Evolutionary conservation across 805 yeast genomes (phyloP).

Genomic region (Debaryomyces prosopidis): DNA sequence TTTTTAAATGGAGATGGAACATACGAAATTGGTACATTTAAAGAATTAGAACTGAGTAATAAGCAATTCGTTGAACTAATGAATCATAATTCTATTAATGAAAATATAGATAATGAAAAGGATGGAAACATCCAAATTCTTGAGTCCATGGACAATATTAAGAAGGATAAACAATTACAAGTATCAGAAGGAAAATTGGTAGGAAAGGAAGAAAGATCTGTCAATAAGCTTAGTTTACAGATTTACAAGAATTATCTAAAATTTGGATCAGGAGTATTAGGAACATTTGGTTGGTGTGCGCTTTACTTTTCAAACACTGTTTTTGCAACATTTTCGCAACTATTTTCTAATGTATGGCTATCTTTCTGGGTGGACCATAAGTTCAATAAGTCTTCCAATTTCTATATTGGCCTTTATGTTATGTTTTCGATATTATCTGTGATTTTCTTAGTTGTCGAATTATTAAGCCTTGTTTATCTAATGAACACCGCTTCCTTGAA

Average conservation of each 20-base stretch:
- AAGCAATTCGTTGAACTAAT: constrained; percentile 34
- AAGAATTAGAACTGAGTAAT: constrained; percentile 45
- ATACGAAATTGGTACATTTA: constrained; percentile 58
- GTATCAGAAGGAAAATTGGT: constrained; percentile 10
- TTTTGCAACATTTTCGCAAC: constrained; percentile 14
- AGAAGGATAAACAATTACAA: constrained; percentile 11
- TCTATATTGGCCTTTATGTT: constrained; percentile 18
- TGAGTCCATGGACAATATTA: constrained; percentile 7
- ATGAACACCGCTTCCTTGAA: constrained; percentile 14
- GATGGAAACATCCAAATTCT: constrained; percentile 5
- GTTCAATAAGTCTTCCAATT: constrained; percentile 7
- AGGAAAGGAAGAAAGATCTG: constrained; percentile 18
- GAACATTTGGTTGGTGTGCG: constrained; percentile 6
- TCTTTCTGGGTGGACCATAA: constrained; percentile 24
- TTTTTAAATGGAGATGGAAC: constrained; percentile 64
- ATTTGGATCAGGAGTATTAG: constrained; percentile 13
- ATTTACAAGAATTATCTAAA: constrained; percentile 14
- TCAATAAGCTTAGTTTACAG: constrained; percentile 9
- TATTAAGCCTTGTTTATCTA: constrained; percentile 10
- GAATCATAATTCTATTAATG: constrained; percentile 22
- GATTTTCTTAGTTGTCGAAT: constrained; percentile 7
- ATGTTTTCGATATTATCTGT: constrained; percentile 16
- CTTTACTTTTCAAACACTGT: constrained; percentile 3
- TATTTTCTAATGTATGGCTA: constrained; percentile 24
- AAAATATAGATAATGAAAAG: constrained; percentile 2